A percentile compares a stretch with the other conserved stretches of the same genome.
Conservation (phyloP, 192 early-diverging fungal species). For the Gamsiella multidivaricata region DNA sequence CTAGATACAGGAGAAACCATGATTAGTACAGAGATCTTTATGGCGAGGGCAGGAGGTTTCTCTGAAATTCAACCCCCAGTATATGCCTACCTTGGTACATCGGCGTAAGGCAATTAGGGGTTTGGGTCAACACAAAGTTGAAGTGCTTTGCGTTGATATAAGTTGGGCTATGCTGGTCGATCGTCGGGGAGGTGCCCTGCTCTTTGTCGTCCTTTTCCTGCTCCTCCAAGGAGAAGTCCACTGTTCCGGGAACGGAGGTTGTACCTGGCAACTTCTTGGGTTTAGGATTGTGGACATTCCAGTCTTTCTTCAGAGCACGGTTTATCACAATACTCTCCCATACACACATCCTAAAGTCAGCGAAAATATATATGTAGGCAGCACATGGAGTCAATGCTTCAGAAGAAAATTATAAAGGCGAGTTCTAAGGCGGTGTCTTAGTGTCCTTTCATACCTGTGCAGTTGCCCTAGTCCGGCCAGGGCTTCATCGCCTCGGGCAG, state of each 20-base stretch:
- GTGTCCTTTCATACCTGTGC: slow-evolving; percentile 70
- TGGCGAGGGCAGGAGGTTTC: background rate
- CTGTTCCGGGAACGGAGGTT: slow-evolving; percentile 36
- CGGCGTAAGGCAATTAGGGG: slow-evolving; percentile 69
- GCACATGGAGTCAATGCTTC: no score
- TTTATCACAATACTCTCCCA: slow-evolving; percentile 75
- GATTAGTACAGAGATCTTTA: background rate
- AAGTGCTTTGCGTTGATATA: slow-evolving; percentile 74
- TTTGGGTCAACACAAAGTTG: slow-evolving; percentile 72
- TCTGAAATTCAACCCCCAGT: background rate
- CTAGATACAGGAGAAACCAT: slow-evolving; percentile 16
- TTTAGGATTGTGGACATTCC: slow-evolving; percentile 66
- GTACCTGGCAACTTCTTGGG: slow-evolving; percentile 43
- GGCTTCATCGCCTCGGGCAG: slow-evolving; percentile 58
- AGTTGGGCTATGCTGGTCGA: slow-evolving; percentile 64
- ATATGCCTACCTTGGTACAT: slow-evolving; percentile 71
- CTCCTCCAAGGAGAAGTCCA: slow-evolving; percentile 45
- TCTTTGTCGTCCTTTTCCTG: slow-evolving; percentile 18
- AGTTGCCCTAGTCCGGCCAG: slow-evolving; percentile 66
- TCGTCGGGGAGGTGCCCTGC: slow-evolving; percentile 7
- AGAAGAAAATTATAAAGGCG: no score
- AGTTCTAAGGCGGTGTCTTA: no score
- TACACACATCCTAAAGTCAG: slow-evolving; percentile 58
- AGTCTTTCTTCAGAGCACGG: slow-evolving; percentile 66
- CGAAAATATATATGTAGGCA: background rate